A percentile compares a stretch with the other conserved stretches of the same genome.
These are phyloP conservation scores for Citrus hindsii DNA, from an alignment of 345 rosid genomes.

Conservation along the genomic window DNA sequence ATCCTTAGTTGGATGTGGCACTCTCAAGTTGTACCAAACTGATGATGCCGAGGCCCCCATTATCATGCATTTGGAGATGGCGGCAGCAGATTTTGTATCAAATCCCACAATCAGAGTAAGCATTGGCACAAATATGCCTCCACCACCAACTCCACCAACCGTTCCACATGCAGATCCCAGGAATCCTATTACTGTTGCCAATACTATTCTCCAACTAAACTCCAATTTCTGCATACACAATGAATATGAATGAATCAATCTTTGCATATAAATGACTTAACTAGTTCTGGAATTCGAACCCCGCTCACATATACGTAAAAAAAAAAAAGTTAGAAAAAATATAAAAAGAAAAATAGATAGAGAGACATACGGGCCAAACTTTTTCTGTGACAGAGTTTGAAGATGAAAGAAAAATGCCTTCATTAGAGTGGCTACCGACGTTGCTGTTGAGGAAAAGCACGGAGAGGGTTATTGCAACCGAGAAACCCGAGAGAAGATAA, in stretches of 20 bases:
- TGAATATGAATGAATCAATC: not conserved
- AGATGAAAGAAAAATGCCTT: not conserved
- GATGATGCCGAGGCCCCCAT: slow-evolving; percentile 96
- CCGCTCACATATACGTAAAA: not conserved
- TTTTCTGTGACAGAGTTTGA: slow-evolving; percentile 15
- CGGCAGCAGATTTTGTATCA: slow-evolving; percentile 95
- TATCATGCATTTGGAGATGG: slow-evolving; percentile 97
- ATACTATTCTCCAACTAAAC: slow-evolving; percentile 60
- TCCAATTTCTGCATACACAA: slow-evolving; percentile 44
- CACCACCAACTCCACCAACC: slow-evolving; percentile 97
- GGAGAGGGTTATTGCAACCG: slow-evolving; percentile 46
- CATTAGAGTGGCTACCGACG: slow-evolving; percentile 2
- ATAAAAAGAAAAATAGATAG: not conserved
- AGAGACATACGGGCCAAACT: slow-evolving; percentile 77
- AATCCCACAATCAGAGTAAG: slow-evolving; percentile 87
- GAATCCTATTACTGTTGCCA: slow-evolving; percentile 79
- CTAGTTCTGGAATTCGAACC: not conserved
- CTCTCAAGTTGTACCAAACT: slow-evolving; percentile 88
- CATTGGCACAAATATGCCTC: slow-evolving; percentile 97
- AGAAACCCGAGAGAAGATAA: slow-evolving; percentile 58
- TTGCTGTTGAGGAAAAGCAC: slow-evolving; percentile 33
- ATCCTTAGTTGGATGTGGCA: slow-evolving; percentile 79
- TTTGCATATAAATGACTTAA: not conserved
- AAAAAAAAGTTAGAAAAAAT: not conserved
- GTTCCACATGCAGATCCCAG: slow-evolving; percentile 94